Conservation (phyloP, 495 filamentous ascomycete genomes). For the Pyrenula massariospora region DNA sequence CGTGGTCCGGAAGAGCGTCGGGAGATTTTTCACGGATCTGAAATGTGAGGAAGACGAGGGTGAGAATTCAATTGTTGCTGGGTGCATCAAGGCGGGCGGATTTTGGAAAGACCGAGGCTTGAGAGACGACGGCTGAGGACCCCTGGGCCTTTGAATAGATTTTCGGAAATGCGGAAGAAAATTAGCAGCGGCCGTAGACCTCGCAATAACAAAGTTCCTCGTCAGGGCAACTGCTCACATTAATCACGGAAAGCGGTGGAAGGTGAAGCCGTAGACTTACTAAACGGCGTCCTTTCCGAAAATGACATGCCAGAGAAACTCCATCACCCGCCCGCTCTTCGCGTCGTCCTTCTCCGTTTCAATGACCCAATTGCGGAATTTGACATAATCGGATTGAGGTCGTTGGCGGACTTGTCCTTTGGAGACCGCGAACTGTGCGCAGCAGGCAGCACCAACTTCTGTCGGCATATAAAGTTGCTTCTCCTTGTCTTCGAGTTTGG, state of each 20-base stretch:
- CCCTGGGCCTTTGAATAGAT: too few species aligned
- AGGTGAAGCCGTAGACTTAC: slow-evolving; percentile 15
- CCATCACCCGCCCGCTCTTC: slow-evolving; percentile 33
- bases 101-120: too few species aligned
- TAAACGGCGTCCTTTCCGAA: slow-evolving; percentile 40
- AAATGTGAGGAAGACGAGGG: too few species aligned
- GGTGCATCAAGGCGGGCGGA: too few species aligned
- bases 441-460: slow-evolving; percentile 44
- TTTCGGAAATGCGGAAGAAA: too few species aligned
- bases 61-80: too few species aligned
- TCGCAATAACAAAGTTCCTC: slow-evolving; percentile 36
- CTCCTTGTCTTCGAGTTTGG: slow-evolving; percentile 14
- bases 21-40: too few species aligned
- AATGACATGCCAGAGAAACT: slow-evolving; percentile 45
- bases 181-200: slow-evolving; percentile 34
- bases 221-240: slow-evolving; percentile 27
- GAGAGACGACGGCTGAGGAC: too few species aligned
- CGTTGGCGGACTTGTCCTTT: slow-evolving; percentile 37
- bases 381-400: slow-evolving; percentile 38
- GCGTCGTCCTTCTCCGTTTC: slow-evolving; percentile 32
- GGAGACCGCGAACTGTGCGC: slow-evolving; percentile 59
- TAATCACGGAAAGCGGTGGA: slow-evolving; percentile 5
- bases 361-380: slow-evolving; percentile 49
- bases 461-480: slow-evolving; percentile 27
- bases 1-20: too few species aligned